Evolutionary conservation across 192 early-diverging fungal genomes (phyloP), one percentile per base, ranked within the genome.

Genomic region (Podochytrium sp.): DNA sequence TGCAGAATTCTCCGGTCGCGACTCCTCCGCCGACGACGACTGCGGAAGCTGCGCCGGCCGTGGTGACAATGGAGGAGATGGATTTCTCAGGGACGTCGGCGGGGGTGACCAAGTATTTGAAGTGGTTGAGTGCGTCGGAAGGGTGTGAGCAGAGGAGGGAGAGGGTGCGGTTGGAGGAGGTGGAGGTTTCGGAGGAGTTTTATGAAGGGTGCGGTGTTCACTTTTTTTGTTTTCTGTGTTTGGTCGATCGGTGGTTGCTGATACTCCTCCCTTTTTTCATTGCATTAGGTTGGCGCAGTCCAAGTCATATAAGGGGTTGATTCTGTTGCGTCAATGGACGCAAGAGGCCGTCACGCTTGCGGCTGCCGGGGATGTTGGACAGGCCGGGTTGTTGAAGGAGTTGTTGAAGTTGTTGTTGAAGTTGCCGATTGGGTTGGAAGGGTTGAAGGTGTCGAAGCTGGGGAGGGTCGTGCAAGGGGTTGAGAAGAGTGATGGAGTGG

Each of bases 281-380:
- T 12, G 7, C 18, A 33, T 12, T 18, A 69, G 66, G 5, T 33
- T 69, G 6, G 66, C 66, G 10, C 66, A 41, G 32, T 33, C 50
- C 16, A 69, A 69, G 25, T 20, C 7, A 10, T 69, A 55, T 51
- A 51, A 55, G n/a, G 66, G 66, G 25, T 51, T 69, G 18, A 69
- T 69, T 51, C 51, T 69, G 25, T 33, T 69, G 16, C 47, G 51
- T 5, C 47, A 69, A 38, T 69, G 66, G 66, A 35, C 55, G 5
- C 27, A 6, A 7, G 66, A 69, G 51, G 61, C 61, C 10, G 27
- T 14, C 12, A n/a, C 12, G 12, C 12, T n/a, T 12, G 47, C 47
- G n/a, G 47, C 47, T n/a, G 5, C 59, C 25, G 32, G 25, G 33
- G 38, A 69, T 51, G 66, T 7, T 7, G 27, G 27, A 16, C 32